Conservation (phyloP, 1,284 basidiomycete species). For the Ustilago xerochloae region DNA sequence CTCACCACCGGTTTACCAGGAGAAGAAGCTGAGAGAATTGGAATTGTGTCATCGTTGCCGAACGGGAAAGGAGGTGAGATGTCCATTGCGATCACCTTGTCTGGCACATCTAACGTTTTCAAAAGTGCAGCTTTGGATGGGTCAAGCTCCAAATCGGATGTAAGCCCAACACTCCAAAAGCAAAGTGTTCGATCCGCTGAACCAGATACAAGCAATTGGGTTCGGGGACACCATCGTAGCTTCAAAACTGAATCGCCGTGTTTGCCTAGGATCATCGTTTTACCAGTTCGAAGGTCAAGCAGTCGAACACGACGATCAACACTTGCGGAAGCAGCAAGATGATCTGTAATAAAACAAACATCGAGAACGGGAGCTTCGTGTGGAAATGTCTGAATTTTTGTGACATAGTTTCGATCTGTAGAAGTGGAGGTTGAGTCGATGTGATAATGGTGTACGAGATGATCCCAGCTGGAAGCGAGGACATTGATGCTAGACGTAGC, state of each 20-base stretch:
- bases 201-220: constrained; percentile 46
- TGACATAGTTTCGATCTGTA: not conserved
- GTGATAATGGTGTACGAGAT: constrained; percentile 55
- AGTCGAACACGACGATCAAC: constrained; percentile 62
- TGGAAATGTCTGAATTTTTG: constrained; percentile 50
- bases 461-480: constrained; percentile 64
- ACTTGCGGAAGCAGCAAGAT: constrained; percentile 55
- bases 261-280: constrained; percentile 59
- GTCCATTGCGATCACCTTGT: constrained; percentile 65
- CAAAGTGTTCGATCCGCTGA: constrained; percentile 53
- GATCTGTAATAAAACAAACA: constrained; percentile 57
- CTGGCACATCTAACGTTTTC: constrained; percentile 49
- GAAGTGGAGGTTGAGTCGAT: constrained; percentile 10
- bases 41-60: not conserved
- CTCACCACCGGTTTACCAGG: not conserved
- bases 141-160: not conserved
- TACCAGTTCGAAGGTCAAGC: constrained; percentile 54
- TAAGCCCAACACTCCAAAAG: constrained; percentile 50
- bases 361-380: constrained; percentile 65
- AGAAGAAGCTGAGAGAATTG: constrained; percentile 5
- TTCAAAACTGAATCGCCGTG: constrained; percentile 55
- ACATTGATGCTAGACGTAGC: constrained; percentile 14
- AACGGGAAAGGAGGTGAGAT: constrained; percentile 38
- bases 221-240: constrained; percentile 50
- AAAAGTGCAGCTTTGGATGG: constrained; percentile 10